Percentiles rank a stretch among this genome's conserved stretches.
Evolutionary conservation across 768 basidiomycete species (phyloP).

Genomic region (Crassisporium funariophilum): DNA sequence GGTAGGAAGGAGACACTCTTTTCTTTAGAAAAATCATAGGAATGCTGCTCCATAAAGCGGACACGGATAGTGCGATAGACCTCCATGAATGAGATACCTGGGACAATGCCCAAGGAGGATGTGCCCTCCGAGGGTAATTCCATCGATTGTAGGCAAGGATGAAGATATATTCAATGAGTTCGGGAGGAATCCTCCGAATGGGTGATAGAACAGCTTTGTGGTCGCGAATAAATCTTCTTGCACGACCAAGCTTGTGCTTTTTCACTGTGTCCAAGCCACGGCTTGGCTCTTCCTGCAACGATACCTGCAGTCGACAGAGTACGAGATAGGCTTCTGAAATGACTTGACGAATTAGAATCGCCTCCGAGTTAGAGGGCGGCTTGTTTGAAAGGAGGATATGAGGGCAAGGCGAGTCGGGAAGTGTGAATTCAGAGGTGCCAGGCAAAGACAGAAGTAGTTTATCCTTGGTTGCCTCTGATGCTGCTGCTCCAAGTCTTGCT

Average conservation of each 20-base stretch:
- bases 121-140: constrained; percentile 8
- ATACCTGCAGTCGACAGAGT: not conserved
- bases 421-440: constrained; percentile 20
- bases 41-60: constrained; percentile 21
- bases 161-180: constrained; percentile 27
- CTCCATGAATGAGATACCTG: constrained; percentile 25
- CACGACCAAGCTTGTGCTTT: constrained; percentile 20
- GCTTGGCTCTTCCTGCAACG: constrained; percentile 1
- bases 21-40: constrained; percentile 17
- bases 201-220: constrained; percentile 23
- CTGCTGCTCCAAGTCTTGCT: constrained; percentile 1
- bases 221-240: constrained; percentile 17
- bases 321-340: constrained; percentile 13
- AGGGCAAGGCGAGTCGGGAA: constrained; percentile 20
- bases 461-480: constrained; percentile 10
- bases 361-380: constrained; percentile 20
- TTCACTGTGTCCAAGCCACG: constrained; percentile 16
- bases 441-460: constrained; percentile 15
- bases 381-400: constrained; percentile 21
- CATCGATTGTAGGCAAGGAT: constrained; percentile 2
- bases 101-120: constrained; percentile 20
- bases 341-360: constrained; percentile 10
- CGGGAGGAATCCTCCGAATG: constrained; percentile 24
- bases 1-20: constrained; percentile 3
- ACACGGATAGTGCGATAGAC: constrained; percentile 14